Percentiles rank a stretch among this genome's conserved stretches.
These are phyloP conservation scores for Dipsacomyces acuminosporus DNA, from an alignment of 371 early-diverging fungal species.

Conservation along the genomic window DNA sequence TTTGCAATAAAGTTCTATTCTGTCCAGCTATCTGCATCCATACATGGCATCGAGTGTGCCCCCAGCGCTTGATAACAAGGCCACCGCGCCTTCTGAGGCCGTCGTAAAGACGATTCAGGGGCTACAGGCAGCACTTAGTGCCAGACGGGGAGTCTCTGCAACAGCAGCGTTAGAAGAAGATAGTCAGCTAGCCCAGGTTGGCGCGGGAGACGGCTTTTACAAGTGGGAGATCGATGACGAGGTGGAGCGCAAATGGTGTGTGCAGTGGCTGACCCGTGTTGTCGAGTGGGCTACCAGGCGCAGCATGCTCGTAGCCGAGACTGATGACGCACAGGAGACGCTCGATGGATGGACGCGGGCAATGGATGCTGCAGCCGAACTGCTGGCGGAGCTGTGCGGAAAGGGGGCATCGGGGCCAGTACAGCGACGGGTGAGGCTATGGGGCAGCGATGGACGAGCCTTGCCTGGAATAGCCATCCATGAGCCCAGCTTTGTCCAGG, in stretches of 20 bases:
- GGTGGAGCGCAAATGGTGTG: conserved; percentile 3
- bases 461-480: conserved; percentile 11
- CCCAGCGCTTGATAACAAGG: background rate
- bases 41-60: too few species aligned
- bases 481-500: conserved; percentile 30
- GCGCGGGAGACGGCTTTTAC: background rate
- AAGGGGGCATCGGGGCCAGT: conserved; percentile 6
- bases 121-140: background rate
- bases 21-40: too few species aligned
- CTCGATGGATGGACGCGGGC: conserved; percentile 4
- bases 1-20: too few species aligned
- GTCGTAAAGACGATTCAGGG: background rate
- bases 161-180: background rate
- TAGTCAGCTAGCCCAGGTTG: background rate
- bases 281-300: conserved; percentile 1
- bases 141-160: too few species aligned
- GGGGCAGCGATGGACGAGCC: conserved; percentile 2
- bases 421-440: conserved; percentile 5
- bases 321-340: background rate
- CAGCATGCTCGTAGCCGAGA: background rate
- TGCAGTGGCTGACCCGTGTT: conserved; percentile 9
- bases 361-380: conserved; percentile 4
- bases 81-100: background rate
- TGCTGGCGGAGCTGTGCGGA: conserved; percentile 7
- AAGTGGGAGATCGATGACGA: conserved; percentile 7